phyloP scores from a whole-genome alignment of 2,329 filamentous ascomycete species.

The Coniella vitis region DNA sequence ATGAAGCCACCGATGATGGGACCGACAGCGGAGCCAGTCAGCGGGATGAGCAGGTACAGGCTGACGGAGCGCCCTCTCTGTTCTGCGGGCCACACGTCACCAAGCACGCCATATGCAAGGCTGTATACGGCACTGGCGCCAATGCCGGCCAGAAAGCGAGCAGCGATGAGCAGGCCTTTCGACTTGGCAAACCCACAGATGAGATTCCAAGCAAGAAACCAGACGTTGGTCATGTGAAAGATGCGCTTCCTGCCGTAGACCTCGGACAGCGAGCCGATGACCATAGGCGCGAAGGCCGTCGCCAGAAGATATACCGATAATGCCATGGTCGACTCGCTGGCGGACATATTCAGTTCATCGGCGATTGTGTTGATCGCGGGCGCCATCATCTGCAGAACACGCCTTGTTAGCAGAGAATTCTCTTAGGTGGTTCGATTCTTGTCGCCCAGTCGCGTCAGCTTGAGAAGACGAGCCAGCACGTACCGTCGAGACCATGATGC shows the following conservation, averaged over 20 bases:
- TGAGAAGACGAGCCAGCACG: no score
- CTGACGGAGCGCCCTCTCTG: conserved; percentile 36
- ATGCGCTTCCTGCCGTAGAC: conserved; percentile 38
- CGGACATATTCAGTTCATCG: conserved; percentile 43
- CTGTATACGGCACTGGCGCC: conserved; percentile 40
- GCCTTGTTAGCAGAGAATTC: no score
- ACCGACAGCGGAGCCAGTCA: conserved; percentile 33
- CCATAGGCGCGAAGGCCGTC: conserved; percentile 35
- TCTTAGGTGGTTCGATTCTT: no score
- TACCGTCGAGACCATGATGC: conserved; percentile 44
- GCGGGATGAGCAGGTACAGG: conserved; percentile 31
- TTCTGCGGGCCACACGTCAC: conserved; percentile 39
- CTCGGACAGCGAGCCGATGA: conserved; percentile 40
- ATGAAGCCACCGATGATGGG: conserved; percentile 36
- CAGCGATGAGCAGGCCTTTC: conserved; percentile 35
- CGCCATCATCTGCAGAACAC: no score
- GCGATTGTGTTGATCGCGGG: conserved; percentile 43
- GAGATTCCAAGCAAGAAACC: conserved; percentile 45
- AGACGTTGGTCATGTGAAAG: conserved; percentile 37
- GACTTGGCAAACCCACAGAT: conserved; percentile 34
- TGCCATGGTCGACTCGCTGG: conserved; percentile 39
- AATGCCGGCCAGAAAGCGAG: conserved; percentile 41
- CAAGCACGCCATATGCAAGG: conserved; percentile 39
- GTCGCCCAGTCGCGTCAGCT: no score
- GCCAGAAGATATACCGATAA: conserved; percentile 38